These are phyloP conservation scores for Erodium texanum DNA, from an alignment of 441 rosid genomes.

Conservation along the genomic window DNA sequence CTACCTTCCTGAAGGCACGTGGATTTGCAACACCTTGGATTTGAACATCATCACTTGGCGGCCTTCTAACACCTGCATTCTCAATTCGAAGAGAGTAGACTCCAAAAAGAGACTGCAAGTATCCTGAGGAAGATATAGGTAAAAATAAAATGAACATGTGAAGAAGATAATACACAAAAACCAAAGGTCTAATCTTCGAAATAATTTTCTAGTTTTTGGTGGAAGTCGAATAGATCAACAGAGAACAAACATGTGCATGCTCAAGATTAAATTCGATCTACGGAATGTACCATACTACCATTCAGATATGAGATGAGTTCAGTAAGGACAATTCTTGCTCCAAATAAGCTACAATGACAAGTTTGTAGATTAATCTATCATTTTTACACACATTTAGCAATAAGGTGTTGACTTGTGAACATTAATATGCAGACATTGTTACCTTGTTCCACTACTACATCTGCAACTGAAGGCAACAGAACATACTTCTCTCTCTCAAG, in stretches of 20 bases:
- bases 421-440: neutral
- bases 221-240: neutral
- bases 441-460: slow-evolving; percentile 65
- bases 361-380: neutral
- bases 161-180: neutral
- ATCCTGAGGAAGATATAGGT: slow-evolving; percentile 31
- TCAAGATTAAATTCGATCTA: neutral
- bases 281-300: neutral
- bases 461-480: slow-evolving; percentile 53
- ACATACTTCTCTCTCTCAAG: slow-evolving; percentile 63
- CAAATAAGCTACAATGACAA: neutral
- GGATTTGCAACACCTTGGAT: slow-evolving; percentile 60
- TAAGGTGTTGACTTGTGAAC: neutral
- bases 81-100: slow-evolving; percentile 63
- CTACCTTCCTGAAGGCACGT: slow-evolving; percentile 62
- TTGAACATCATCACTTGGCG: slow-evolving; percentile 58
- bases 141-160: neutral
- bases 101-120: slow-evolving; percentile 64
- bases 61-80: slow-evolving; percentile 56
- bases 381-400: neutral
- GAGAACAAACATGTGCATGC: neutral
- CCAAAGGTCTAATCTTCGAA: neutral
- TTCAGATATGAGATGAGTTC: no score
- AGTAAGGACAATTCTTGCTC: neutral
- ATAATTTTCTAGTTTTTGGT: neutral